Evolutionary conservation across 352 stramenopile species (phyloP).

Genomic region (Saprolegnia diclina): DNA sequence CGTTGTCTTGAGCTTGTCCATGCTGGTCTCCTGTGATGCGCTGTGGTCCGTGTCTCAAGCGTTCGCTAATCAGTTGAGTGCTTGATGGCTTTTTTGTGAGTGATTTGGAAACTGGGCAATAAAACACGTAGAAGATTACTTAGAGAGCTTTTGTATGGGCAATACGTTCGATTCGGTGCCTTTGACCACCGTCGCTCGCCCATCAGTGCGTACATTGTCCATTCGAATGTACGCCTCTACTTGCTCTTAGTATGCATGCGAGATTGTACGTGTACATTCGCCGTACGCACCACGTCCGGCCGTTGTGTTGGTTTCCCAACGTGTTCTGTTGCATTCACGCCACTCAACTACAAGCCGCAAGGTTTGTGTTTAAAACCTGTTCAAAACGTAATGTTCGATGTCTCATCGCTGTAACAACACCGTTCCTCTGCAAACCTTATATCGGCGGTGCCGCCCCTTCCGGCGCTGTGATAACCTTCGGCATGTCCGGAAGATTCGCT

Average conservation of each 20-base stretch:
- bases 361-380: not conserved
- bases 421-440: conserved; percentile 1
- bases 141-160: conserved; percentile 18
- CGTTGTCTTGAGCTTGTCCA: conserved; percentile 12
- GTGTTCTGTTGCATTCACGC: not conserved
- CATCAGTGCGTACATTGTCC: conserved; percentile 16
- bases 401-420: conserved; percentile 14
- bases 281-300: not conserved
- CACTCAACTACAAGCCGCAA: not conserved
- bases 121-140: conserved; percentile 27
- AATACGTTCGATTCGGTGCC: conserved; percentile 12
- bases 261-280: not conserved
- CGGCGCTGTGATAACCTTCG: not conserved
- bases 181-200: conserved; percentile 16
- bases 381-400: conserved; percentile 11
- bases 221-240: not conserved
- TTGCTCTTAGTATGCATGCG: not conserved
- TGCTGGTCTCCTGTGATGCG: not conserved
- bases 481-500: conserved; percentile 10
- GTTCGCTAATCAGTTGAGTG: conserved; percentile 27
- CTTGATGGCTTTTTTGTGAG: conserved; percentile 29
- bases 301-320: not conserved
- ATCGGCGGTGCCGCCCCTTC: not conserved
- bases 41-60: conserved; percentile 7
- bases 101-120: conserved; percentile 25